Evolutionary conservation across 2,329 filamentous ascomycete genomes (phyloP).

Genomic region (Pseudogymnoascus sp.): DNA sequence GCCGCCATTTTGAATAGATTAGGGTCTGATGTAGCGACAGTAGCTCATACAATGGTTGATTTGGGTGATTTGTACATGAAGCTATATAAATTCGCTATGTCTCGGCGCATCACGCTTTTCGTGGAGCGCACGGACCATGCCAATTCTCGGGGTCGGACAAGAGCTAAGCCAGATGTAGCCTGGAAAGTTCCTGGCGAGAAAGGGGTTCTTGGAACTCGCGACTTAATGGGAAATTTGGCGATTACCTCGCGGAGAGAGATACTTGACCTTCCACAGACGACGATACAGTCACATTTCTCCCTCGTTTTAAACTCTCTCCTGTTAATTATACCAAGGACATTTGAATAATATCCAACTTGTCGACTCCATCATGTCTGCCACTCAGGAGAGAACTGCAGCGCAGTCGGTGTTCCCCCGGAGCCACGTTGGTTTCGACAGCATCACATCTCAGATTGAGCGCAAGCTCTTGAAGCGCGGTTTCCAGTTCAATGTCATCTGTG

Average conservation of each 20-base stretch:
- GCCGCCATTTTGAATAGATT: conserved; percentile 37
- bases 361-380: conserved; percentile 26
- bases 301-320: conserved; percentile 1
- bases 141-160: neutral
- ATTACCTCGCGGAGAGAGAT: conserved; percentile 10
- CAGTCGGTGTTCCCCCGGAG: conserved; percentile 69
- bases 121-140: conserved; percentile 7
- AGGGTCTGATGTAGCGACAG: neutral
- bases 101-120: conserved; percentile 10
- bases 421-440: conserved; percentile 99
- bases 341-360: neutral
- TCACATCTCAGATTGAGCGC: conserved; percentile 98
- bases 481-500: conserved; percentile 99
- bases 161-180: neutral
- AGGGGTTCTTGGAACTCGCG: conserved; percentile 8
- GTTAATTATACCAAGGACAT: conserved; percentile 1
- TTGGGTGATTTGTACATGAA: conserved; percentile 4
- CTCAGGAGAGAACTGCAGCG: conserved; percentile 27
- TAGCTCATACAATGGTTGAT: neutral
- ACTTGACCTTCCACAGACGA: conserved; percentile 7
- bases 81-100: conserved; percentile 5
- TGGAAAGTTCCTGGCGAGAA: conserved; percentile 11
- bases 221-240: conserved; percentile 11
- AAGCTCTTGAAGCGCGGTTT: conserved; percentile 99
- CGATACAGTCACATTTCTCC: neutral